Evolutionary conservation across 345 rosid genomes (phyloP).

Genomic region (Camelina sativa): DNA sequence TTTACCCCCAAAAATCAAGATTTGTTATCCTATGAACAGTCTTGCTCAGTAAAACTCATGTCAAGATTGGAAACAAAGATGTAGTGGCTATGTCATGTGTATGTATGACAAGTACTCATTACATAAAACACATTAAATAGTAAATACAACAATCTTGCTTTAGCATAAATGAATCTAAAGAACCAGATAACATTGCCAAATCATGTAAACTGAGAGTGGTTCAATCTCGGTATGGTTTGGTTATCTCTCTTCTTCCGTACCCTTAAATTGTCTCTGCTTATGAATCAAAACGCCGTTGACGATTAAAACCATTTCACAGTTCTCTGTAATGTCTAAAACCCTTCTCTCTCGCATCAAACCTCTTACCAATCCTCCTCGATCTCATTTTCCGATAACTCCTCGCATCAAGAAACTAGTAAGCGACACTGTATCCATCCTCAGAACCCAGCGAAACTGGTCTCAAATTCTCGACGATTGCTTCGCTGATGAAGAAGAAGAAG

Average conservation of each 20-base stretch:
- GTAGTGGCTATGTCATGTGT: too few species aligned
- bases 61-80: not conserved
- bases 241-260: not conserved
- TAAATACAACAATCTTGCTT: too few species aligned
- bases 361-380: constrained; percentile 43
- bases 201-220: not conserved
- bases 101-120: too few species aligned
- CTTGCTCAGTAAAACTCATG: not conserved
- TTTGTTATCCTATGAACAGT: not conserved
- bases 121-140: too few species aligned
- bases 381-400: constrained; percentile 47
- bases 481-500: constrained; percentile 50
- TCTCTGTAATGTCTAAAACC: constrained; percentile 65
- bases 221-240: constrained; percentile 8
- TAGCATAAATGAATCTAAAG: too few species aligned
- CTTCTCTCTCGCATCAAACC: constrained; percentile 79
- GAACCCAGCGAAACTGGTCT: constrained; percentile 54
- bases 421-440: constrained; percentile 62
- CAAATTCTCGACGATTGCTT: constrained; percentile 47
- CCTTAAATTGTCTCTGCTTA: constrained; percentile 1
- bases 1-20: constrained; percentile 2
- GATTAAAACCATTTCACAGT: constrained; percentile 7
- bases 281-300: constrained; percentile 31
- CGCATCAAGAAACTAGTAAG: constrained; percentile 49
- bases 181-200: too few species aligned